These are phyloP conservation scores for Osmanthus fragrans DNA, from an alignment of 257 asterid species.

Conservation along the genomic window DNA sequence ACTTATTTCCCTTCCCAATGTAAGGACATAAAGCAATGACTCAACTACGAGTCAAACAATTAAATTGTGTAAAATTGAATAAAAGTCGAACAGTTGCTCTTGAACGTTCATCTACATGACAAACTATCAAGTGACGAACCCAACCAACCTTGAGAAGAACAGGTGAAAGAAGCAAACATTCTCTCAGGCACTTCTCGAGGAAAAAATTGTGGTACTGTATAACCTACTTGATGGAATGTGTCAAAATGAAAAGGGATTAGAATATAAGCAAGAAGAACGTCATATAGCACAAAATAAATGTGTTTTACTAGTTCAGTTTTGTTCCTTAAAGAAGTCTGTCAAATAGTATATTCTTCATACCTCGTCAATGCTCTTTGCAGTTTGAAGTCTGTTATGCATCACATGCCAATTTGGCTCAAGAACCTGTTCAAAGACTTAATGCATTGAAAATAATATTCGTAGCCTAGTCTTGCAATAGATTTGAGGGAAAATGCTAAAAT, in stretches of 20 bases:
- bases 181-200: conserved; percentile 90
- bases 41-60: background rate
- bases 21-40: background rate
- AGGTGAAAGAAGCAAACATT: conserved; percentile 92
- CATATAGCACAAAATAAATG: conserved; percentile 3
- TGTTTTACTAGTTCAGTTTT: conserved; percentile 8
- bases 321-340: conserved; percentile 17
- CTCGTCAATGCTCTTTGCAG: conserved; percentile 96
- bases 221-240: conserved; percentile 55
- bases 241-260: conserved; percentile 20
- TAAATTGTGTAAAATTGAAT: background rate
- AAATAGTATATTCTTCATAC: conserved; percentile 35
- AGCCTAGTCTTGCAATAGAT: background rate
- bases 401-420: conserved; percentile 98
- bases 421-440: conserved; percentile 56
- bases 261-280: background rate
- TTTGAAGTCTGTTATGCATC: conserved; percentile 87
- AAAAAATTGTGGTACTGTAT: conserved; percentile 88
- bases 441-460: background rate
- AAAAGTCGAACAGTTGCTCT: background rate
- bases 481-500: conserved; percentile 12
- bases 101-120: background rate
- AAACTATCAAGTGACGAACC: conserved; percentile 4
- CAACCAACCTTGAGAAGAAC: conserved; percentile 79
- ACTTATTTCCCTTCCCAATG: background rate